These are phyloP conservation scores for Ceratocystis lukuohia DNA, from an alignment of 2,329 filamentous ascomycete species.

Conservation along the genomic window DNA sequence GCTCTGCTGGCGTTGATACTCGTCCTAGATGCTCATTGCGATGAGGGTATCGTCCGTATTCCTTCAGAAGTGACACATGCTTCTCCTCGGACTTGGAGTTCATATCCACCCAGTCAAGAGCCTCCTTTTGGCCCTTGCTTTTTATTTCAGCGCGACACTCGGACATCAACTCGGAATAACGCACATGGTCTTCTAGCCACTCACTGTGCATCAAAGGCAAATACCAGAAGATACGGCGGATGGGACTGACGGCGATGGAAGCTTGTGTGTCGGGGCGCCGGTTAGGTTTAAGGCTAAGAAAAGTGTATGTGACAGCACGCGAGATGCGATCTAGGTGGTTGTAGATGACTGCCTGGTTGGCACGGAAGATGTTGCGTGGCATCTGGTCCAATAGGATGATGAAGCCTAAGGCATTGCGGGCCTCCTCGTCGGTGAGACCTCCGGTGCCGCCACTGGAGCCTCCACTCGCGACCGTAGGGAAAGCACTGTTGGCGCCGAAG, in stretches of 20 bases:
- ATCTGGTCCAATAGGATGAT: conserved; percentile 50
- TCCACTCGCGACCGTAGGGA: not conserved
- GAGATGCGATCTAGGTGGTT: conserved; percentile 43
- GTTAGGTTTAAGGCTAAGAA: conserved; percentile 24
- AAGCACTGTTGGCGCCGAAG: conserved; percentile 9
- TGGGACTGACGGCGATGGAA: conserved; percentile 27
- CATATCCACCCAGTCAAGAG: conserved; percentile 13
- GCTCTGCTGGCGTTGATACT: conserved; percentile 36
- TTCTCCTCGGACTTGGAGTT: conserved; percentile 26
- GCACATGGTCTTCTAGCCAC: conserved; percentile 32
- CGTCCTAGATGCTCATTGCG: conserved; percentile 40
- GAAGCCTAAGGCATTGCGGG: conserved; percentile 35
- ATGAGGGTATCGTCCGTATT: conserved; percentile 47
- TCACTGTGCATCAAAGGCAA: conserved; percentile 49
- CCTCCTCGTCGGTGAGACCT: conserved; percentile 12
- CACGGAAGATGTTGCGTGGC: conserved; percentile 47
- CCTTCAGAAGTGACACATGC: conserved; percentile 38
- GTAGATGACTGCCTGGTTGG: conserved; percentile 36
- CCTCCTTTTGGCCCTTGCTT: conserved; percentile 22
- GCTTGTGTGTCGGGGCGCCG: conserved; percentile 19
- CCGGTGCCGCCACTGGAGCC: not conserved
- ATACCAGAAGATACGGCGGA: conserved; percentile 42
- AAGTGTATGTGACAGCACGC: conserved; percentile 29
- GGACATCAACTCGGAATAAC: conserved; percentile 25
- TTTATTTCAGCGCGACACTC: conserved; percentile 27